A percentile compares a stretch with the other conserved stretches of the same genome.
These are phyloP conservation scores for Silene noctiflora DNA, from an alignment of 179 eudicot genomes.

Conservation along the genomic window DNA sequence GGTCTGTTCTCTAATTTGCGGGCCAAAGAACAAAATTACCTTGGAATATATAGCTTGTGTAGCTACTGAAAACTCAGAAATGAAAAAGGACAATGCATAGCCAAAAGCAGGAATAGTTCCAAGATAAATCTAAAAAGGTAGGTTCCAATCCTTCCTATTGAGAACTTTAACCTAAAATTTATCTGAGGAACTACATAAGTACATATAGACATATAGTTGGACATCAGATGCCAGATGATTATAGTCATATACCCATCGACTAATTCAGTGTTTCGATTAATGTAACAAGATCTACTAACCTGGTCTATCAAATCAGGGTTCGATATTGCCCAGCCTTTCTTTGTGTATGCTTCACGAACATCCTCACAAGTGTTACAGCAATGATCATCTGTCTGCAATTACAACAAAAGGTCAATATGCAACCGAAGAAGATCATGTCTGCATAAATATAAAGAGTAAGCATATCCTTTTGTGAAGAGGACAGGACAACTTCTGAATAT, in stretches of 20 bases:
- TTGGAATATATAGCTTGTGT: not conserved
- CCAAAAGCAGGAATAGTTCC: constrained; percentile 1
- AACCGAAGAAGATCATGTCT: not conserved
- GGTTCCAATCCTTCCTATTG: not conserved
- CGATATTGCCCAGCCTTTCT: constrained; percentile 88
- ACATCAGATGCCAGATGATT: not conserved
- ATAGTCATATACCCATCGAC: not conserved
- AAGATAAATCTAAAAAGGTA: not conserved
- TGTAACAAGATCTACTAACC: constrained; percentile 39
- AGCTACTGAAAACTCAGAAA: not conserved
- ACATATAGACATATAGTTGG: not conserved
- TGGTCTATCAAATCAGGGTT: constrained; percentile 90
- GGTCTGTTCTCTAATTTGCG: not conserved
- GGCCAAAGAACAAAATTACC: not conserved
- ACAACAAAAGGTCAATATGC: constrained; percentile 16
- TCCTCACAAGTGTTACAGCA: constrained; percentile 98
- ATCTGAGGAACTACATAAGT: not conserved
- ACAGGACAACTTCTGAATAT: not conserved
- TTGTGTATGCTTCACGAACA: constrained; percentile 97
- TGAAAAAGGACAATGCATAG: not conserved
- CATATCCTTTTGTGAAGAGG: not conserved
- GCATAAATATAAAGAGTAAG: not conserved
- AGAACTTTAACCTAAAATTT: not conserved
- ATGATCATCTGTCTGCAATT: constrained; percentile 75
- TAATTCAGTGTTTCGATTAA: not conserved